Base-by-base conservation (phyloP, 2,329 filamentous ascomycete species). In the Lithohypha guttulata region DNA sequence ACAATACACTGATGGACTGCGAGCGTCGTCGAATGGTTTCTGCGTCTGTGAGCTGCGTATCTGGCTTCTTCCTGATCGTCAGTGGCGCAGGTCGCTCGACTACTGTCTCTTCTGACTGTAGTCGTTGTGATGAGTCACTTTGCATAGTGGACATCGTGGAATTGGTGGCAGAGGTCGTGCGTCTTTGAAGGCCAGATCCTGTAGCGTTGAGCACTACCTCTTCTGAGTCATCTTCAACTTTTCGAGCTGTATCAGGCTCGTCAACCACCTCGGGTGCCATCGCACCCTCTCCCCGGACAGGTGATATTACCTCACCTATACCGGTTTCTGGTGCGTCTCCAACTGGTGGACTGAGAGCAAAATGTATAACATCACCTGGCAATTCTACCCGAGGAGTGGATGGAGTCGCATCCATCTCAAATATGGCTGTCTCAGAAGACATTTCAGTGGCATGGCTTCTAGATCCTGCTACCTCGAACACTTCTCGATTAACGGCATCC, bases 381-480 rank as follows among this genome's bases (percentile, higher is more conserved):
- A 63, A 49, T 40, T 64, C 61, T 22, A 48, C 55, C 13, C 51
- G 43, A n/a, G 57, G 57, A 22, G 39, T 38, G 14, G 48, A 44
- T 7, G 61, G 59, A 23, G 59, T 59, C 21, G 54, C 53, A 34
- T 53, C 43, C 11, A 67, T 53, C 44, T 68, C 65, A 45, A 57
- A 61, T 5, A 62, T 47, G 13, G 55, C 45, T 9, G 46, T 42
- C 11, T 45, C 43, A 2, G 52, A 49, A 2, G 59, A 54, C 18
- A 65, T 35, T 41, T 66, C 63, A 33, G 59, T 36, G 2, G 51
- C 43, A 20, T 51, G 44, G 33, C 38, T 38, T 14, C 42, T 40
- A 10, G 47, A 36, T 20, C 42, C 48, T 22, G 46, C 42, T 9
- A 44, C 43, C 35, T 53, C 51, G 32, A 28, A 13, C n/a, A 56